Conservation (phyloP, 495 filamentous ascomycete genomes). For the Annulohypoxylon stygium region DNA sequence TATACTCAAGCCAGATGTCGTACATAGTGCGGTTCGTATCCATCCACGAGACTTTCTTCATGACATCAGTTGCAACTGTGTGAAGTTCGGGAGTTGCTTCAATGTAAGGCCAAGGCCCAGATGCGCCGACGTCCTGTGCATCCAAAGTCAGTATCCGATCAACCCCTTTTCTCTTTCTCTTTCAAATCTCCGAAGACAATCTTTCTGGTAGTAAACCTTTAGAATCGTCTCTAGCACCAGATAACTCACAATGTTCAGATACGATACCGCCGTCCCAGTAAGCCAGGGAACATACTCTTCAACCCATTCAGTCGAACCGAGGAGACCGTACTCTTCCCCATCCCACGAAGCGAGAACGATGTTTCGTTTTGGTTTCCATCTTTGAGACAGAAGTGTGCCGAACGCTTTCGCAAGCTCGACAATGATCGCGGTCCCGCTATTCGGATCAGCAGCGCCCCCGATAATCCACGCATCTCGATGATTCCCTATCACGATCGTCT, state of each 20-base stretch:
- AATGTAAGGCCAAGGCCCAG: slow-evolving; percentile 74
- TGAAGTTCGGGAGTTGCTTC: slow-evolving; percentile 81
- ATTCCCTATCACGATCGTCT: slow-evolving; percentile 89
- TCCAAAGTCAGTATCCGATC: slow-evolving; percentile 4
- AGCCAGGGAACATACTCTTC: slow-evolving; percentile 90
- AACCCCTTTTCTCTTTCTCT: not conserved
- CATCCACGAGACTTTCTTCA: slow-evolving; percentile 76
- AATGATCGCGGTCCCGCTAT: slow-evolving; percentile 84
- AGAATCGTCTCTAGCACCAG: not conserved
- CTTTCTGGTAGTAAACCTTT: not conserved
- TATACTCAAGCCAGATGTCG: slow-evolving; percentile 73
- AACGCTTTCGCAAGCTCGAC: slow-evolving; percentile 83
- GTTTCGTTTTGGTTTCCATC: slow-evolving; percentile 86
- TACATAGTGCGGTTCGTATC: slow-evolving; percentile 79
- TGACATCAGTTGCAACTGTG: slow-evolving; percentile 73
- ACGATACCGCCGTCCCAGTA: slow-evolving; percentile 77
- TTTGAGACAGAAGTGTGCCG: slow-evolving; percentile 75
- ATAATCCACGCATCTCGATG: slow-evolving; percentile 91
- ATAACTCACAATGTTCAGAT: slow-evolving; percentile 76
- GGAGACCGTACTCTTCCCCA: slow-evolving; percentile 82
- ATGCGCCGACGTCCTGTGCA: slow-evolving; percentile 73
- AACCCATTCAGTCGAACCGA: slow-evolving; percentile 91
- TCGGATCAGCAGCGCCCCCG: slow-evolving; percentile 82
- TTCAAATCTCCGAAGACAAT: not conserved
- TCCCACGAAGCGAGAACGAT: slow-evolving; percentile 87